Evolutionary conservation across 2,329 filamentous ascomycete genomes (phyloP).

Genomic region (Botrytis paeoniae): DNA sequence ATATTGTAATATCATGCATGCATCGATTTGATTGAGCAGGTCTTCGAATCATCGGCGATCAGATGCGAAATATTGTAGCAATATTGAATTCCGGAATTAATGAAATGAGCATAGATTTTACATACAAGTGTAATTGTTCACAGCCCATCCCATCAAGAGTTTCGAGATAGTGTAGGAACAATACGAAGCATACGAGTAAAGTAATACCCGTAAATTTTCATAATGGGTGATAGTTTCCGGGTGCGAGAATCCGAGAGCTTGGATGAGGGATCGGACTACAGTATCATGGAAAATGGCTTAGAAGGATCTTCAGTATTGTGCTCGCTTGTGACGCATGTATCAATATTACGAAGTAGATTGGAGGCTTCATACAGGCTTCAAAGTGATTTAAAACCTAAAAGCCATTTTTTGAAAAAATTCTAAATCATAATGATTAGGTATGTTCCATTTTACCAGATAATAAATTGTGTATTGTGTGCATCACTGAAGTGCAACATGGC

Average conservation of each 20-base stretch:
- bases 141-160: not conserved
- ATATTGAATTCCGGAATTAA: not conserved
- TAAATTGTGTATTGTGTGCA: conserved; percentile 2
- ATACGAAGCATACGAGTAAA: conserved; percentile 11
- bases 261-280: conserved; percentile 20
- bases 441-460: conserved; percentile 10
- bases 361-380: conserved; percentile 6
- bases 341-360: conserved; percentile 11
- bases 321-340: conserved; percentile 17
- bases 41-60: conserved; percentile 17
- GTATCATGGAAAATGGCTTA: conserved; percentile 4
- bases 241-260: conserved; percentile 18
- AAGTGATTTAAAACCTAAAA: not conserved
- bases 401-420: not conserved
- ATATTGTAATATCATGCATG: conserved; percentile 16
- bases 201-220: not conserved
- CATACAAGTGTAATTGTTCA: not conserved
- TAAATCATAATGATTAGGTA: not conserved
- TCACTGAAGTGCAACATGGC: conserved; percentile 8
- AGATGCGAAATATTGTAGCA: conserved; percentile 10
- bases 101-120: not conserved
- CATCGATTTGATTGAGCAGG: conserved; percentile 13
- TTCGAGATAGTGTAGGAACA: not conserved
- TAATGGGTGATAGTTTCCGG: conserved; percentile 5
- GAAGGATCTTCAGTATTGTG: conserved; percentile 9